Conservation (phyloP, 2,329 filamentous ascomycete species). For the Pseudopyricularia javanii region DNA sequence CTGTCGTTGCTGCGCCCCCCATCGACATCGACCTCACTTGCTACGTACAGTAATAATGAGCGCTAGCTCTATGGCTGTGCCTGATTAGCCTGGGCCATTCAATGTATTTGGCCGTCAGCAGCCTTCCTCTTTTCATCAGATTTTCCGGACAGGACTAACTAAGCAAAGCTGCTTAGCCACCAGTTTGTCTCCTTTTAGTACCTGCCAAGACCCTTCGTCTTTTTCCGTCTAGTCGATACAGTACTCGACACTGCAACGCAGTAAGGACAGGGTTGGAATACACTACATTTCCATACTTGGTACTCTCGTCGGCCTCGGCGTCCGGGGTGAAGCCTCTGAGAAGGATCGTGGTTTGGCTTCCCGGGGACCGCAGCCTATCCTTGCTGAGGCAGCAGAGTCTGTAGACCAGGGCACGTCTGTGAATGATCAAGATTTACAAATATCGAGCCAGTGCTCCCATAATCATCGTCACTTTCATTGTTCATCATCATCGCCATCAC, state of each 20-base stretch:
- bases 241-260: background rate
- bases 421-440: background rate
- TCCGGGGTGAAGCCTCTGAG: background rate
- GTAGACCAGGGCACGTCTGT: background rate
- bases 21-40: no score
- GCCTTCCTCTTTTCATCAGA: background rate
- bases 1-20: no score
- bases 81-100: background rate
- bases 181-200: background rate
- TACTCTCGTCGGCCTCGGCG: background rate
- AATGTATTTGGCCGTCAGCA: background rate
- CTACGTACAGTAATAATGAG: no score
- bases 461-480: no score
- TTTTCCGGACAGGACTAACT: background rate
- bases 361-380: background rate
- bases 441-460: background rate
- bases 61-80: no score
- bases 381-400: background rate
- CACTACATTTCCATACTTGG: background rate
- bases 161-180: background rate
- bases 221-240: background rate
- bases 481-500: no score
- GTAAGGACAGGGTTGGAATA: background rate
- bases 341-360: background rate
- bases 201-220: background rate